These are phyloP conservation scores for Daldinia vernicosa DNA, from an alignment of 495 filamentous ascomycete species.

Conservation along the genomic window DNA sequence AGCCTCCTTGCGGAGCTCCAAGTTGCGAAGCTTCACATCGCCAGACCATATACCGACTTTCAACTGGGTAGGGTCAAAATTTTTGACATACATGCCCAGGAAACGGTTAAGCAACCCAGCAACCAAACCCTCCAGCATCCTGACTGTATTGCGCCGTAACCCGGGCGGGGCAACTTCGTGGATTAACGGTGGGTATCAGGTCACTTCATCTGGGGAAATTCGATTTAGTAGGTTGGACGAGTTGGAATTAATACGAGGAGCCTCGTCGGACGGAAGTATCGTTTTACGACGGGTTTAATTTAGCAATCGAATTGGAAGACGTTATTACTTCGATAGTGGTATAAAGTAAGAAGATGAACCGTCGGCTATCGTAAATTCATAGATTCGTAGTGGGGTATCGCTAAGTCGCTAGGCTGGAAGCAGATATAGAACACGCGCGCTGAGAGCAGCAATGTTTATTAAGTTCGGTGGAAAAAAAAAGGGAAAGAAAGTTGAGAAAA, in stretches of 20 bases:
- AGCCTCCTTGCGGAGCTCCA: conserved; percentile 91
- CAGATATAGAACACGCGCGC: conserved; percentile 16
- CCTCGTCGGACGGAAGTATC: neutral
- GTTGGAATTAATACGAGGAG: neutral
- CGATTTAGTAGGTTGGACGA: neutral
- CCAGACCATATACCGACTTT: conserved; percentile 99
- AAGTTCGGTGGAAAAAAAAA: neutral
- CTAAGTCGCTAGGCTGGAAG: conserved; percentile 2
- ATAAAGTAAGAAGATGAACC: neutral
- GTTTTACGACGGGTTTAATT: neutral
- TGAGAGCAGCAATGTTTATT: conserved; percentile 8
- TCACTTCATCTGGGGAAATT: conserved; percentile 47
- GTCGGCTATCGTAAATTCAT: neutral
- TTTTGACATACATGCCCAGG: conserved; percentile 99
- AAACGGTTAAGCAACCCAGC: conserved; percentile 97
- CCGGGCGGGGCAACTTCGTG: conserved; percentile 54
- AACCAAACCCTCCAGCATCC: conserved; percentile 72
- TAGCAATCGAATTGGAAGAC: neutral
- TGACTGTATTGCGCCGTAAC: conserved; percentile 59
- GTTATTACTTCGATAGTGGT: neutral
- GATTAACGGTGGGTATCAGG: conserved; percentile 41
- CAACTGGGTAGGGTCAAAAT: conserved; percentile 95
- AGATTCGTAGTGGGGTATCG: neutral
- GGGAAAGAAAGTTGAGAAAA: neutral
- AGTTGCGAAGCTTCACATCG: conserved; percentile 90